Evolutionary conservation across 2,329 filamentous ascomycete genomes (phyloP).

Genomic region (Penicillium sp.): DNA sequence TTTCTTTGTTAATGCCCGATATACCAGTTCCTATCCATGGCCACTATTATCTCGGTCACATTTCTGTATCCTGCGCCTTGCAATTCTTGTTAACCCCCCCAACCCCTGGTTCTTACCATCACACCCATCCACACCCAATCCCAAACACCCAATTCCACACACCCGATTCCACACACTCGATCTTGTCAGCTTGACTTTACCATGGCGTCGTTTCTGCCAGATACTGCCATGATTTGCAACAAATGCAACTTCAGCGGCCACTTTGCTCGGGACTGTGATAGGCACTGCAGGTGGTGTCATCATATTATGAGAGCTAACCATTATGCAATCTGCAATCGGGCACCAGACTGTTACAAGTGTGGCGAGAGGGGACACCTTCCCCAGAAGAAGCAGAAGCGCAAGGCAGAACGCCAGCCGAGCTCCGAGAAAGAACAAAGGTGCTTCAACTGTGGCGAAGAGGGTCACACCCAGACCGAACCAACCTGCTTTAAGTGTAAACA

Average conservation of each 20-base stretch:
- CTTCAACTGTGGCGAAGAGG: neutral
- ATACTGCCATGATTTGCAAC: neutral
- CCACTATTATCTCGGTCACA: too few species aligned
- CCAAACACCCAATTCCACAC: too few species aligned
- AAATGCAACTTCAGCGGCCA: neutral
- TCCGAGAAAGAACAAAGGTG: neutral
- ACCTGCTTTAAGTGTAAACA: neutral
- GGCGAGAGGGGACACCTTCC: neutral
- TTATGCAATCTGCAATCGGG: neutral
- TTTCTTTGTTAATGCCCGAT: too few species aligned
- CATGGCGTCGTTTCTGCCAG: neutral
- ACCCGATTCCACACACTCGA: too few species aligned
- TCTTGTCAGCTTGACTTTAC: neutral
- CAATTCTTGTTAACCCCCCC: too few species aligned
- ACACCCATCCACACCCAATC: too few species aligned
- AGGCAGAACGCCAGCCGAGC: neutral
- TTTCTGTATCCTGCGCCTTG: too few species aligned
- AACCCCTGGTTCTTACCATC: too few species aligned
- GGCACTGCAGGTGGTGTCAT: neutral
- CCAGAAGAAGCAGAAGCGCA: neutral
- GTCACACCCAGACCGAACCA: neutral
- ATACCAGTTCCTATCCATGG: too few species aligned
- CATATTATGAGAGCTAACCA: neutral
- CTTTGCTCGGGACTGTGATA: neutral
- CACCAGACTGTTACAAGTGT: neutral